Percentiles rank a stretch among this genome's conserved stretches.
Evolutionary conservation across 2,329 filamentous ascomycete species (phyloP).

Genomic region (Erysiphe pulchra): DNA sequence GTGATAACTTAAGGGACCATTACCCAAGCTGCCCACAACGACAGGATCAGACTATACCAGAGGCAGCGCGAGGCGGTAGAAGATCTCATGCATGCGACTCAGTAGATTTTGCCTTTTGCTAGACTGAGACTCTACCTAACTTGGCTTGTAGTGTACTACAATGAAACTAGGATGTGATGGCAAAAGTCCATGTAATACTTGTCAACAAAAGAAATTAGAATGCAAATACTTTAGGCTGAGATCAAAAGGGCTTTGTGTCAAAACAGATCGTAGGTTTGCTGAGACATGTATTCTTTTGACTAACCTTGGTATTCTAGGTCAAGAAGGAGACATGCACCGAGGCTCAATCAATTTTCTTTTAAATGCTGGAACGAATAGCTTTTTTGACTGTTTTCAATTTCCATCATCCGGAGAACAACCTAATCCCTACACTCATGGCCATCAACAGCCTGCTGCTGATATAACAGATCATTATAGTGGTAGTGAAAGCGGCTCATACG

Average conservation of each 20-base stretch:
- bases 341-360: slow-evolving; percentile 21
- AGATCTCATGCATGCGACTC: slow-evolving; percentile 21
- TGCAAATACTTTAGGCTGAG: slow-evolving; percentile 11
- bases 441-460: slow-evolving; percentile 5
- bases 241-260: slow-evolving; percentile 3
- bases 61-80: slow-evolving; percentile 19
- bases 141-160: slow-evolving; percentile 16
- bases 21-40: slow-evolving; percentile 18
- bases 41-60: slow-evolving; percentile 18
- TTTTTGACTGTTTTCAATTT: slow-evolving; percentile 19
- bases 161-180: slow-evolving; percentile 23
- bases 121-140: neutral
- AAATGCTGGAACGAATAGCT: slow-evolving; percentile 20
- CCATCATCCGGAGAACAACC: slow-evolving; percentile 16
- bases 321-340: slow-evolving; percentile 13
- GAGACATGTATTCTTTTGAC: too few relatives aligned
- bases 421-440: slow-evolving; percentile 15
- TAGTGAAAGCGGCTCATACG: neutral
- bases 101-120: slow-evolving; percentile 9
- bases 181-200: slow-evolving; percentile 18
- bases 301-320: neutral
- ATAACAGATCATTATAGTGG: neutral
- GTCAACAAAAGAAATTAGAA: slow-evolving; percentile 17
- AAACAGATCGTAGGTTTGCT: neutral
- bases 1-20: slow-evolving; percentile 21